Evolutionary conservation across 176 grass and related monocot species (phyloP), one percentile per base, ranked within the genome.

Genomic region (Eragrostis curvula): DNA sequence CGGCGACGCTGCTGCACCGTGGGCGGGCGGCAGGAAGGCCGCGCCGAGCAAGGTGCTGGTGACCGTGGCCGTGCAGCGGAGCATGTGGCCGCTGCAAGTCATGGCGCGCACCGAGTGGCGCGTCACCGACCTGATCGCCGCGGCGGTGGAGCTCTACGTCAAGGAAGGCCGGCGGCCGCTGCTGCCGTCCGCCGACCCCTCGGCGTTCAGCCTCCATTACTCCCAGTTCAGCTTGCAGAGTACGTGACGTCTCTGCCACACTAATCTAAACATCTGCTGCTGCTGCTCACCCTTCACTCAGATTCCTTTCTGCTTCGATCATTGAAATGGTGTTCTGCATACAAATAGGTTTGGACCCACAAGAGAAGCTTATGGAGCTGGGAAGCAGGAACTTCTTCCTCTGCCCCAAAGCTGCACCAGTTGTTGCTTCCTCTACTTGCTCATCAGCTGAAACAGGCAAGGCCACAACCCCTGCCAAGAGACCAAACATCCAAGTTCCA

Each of bases 361-460:
- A 78, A 30, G 94, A 91, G 74, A 91, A 91, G 69, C 74, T 93
- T 28, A 65, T 93, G 71, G 73, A 69, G 52, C 80, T 89, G 58
- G 94, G 78, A 23, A 91, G 91, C 57, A 89, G 94, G 50, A 97
- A 86, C 81, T 97, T 97, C 86, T 97, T 97, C 85, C 94, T 97
- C 66, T 97, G 91, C 42, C 68, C 74, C 68, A 93, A 83, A 72
- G 41, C 56, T 11, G 72, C 70, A 29, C 68, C 41, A 39, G 83
- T 20, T 11, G 80, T 29, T 13, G 3, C 60, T n/a, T 57, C 85
- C 17, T 32, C 84, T 28, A 23, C 93, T 18, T 28, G 66, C 2
- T 83, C 79, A 23, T 52, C 65, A 11, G 52, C 74, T 56, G 78
- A 80, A 42, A 73, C 27, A n/a, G 45, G 28, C 70, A 15, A 78